Evolutionary conservation across 2,329 filamentous ascomycete species (phyloP).

Genomic region (Neopestalotiopsis clavispora): DNA sequence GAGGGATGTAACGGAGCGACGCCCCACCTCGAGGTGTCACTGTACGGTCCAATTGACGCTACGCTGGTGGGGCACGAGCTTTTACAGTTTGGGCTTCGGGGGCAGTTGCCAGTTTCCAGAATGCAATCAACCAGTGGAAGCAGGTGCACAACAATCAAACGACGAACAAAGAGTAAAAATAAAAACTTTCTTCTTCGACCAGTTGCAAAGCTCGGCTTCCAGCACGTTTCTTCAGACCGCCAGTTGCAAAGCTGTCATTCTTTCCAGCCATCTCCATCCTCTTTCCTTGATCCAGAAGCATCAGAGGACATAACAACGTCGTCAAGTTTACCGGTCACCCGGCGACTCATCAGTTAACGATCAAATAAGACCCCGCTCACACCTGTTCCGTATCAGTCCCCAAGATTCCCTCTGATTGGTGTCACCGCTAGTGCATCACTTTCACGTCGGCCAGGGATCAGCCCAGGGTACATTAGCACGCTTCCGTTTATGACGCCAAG

Average conservation of each 20-base stretch:
- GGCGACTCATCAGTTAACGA: not conserved
- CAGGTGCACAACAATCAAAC: too few species aligned
- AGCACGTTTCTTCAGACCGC: too few species aligned
- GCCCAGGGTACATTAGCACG: not conserved
- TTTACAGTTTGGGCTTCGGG: not conserved
- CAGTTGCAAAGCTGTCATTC: too few species aligned
- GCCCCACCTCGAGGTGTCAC: not conserved
- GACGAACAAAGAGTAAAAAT: too few species aligned
- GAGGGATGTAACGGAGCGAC: not conserved
- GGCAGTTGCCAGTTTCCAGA: not conserved
- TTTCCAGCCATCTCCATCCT: too few species aligned
- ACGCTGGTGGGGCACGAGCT: not conserved
- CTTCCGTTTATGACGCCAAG: constrained; percentile 18
- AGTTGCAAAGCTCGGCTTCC: too few species aligned
- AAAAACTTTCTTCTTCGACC: too few species aligned
- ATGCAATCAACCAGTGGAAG: too few species aligned
- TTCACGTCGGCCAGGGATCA: constrained; percentile 5
- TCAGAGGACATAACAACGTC: too few species aligned
- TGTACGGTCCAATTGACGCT: not conserved
- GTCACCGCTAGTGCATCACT: not conserved
- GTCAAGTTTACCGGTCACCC: too few species aligned
- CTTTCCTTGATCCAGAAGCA: too few species aligned
- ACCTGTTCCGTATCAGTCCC: constrained; percentile 9
- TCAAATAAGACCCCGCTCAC: constrained; percentile 8
- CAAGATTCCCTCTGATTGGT: not conserved